Percentiles rank a stretch among this genome's conserved stretches.
phyloP scores from a whole-genome alignment of 352 stramenopile genomes.

The Globisporangium acanthophoron region DNA sequence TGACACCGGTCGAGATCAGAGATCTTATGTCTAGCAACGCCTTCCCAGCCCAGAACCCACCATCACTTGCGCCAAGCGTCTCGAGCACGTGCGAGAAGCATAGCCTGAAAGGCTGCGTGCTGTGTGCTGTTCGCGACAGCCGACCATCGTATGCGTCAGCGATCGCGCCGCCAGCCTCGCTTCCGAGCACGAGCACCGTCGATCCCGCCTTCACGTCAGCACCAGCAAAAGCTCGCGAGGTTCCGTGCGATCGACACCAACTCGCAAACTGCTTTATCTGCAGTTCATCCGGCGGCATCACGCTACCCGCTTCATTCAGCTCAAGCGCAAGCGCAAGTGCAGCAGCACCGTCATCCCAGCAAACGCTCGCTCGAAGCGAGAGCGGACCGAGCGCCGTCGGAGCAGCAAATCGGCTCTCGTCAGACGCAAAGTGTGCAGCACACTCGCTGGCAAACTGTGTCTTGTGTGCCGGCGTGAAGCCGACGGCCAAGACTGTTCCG shows the following conservation, averaged over 20 bases:
- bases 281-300: conserved; percentile 13
- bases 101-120: conserved; percentile 53
- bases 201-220: background rate
- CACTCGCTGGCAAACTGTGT: conserved; percentile 71
- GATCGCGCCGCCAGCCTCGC: background rate
- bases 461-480: conserved; percentile 40
- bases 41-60: background rate
- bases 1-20: background rate
- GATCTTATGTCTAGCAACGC: background rate
- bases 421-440: conserved; percentile 32
- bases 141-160: conserved; percentile 1
- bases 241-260: conserved; percentile 41
- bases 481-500: conserved; percentile 12
- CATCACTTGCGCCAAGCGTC: background rate
- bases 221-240: conserved; percentile 4
- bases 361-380: background rate
- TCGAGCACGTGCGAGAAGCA: conserved; percentile 34
- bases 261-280: conserved; percentile 67
- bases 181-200: background rate
- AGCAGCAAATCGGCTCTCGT: background rate
- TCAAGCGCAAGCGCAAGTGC: background rate
- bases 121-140: conserved; percentile 39
- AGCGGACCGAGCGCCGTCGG: background rate
- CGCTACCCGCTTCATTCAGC: background rate
- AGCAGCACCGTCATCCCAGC: background rate